Percentiles rank a stretch among this genome's conserved stretches.
These are phyloP conservation scores for Teratosphaeria nubilosa DNA, from an alignment of 2,329 filamentous ascomycete species.

Conservation along the genomic window DNA sequence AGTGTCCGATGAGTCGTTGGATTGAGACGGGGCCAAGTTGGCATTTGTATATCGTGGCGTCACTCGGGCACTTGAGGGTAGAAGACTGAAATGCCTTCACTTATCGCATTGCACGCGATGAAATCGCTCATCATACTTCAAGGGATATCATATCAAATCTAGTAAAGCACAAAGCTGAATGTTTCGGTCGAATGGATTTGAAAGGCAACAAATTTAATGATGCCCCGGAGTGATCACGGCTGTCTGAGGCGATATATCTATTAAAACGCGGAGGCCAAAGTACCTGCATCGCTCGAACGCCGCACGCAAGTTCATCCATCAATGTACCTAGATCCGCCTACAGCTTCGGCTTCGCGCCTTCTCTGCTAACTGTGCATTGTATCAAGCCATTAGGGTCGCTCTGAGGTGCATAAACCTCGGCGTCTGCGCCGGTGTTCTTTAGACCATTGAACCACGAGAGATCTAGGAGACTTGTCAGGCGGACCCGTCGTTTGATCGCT, in stretches of 20 bases:
- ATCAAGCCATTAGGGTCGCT: slow-evolving; percentile 91
- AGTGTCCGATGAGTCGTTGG: slow-evolving; percentile 7
- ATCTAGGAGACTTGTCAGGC: slow-evolving; percentile 43
- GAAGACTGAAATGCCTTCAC: slow-evolving; percentile 11
- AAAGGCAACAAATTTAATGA: not conserved
- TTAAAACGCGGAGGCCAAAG: not conserved
- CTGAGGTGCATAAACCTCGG: slow-evolving; percentile 91
- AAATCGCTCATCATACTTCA: slow-evolving; percentile 1
- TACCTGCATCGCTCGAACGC: not conserved
- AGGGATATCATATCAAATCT: not conserved
- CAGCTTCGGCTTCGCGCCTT: slow-evolving; percentile 22
- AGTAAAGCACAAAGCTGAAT: not conserved
- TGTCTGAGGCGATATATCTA: too few species aligned
- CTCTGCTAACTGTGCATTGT: slow-evolving; percentile 73
- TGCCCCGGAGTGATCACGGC: not conserved
- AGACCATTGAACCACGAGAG: slow-evolving; percentile 92
- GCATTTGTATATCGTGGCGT: slow-evolving; percentile 1
- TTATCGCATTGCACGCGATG: slow-evolving; percentile 10
- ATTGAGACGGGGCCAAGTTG: slow-evolving; percentile 3
- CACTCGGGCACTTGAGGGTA: slow-evolving; percentile 3
- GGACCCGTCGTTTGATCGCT: not conserved
- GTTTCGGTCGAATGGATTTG: not conserved
- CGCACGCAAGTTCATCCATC: not conserved
- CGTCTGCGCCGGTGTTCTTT: slow-evolving; percentile 91
- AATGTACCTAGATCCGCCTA: slow-evolving; percentile 2